Conservation (phyloP, 495 filamentous ascomycete species). For the Platismatia glauca region DNA sequence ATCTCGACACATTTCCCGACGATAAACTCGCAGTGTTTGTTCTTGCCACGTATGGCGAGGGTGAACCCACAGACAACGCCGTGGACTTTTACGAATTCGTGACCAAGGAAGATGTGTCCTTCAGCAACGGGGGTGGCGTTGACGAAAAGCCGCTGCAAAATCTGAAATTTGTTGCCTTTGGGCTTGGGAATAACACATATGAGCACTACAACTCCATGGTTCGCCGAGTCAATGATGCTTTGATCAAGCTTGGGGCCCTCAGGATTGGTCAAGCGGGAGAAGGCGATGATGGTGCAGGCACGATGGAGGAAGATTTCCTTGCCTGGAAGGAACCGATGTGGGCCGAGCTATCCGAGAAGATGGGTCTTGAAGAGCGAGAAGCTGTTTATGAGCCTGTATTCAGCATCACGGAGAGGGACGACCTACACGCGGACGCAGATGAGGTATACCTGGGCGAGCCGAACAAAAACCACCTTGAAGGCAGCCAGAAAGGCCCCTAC, state of each 20-base stretch:
- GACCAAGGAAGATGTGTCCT: constrained; percentile 66
- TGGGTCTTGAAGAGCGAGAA: constrained; percentile 91
- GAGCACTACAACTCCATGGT: constrained; percentile 99
- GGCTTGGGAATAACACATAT: constrained; percentile 96
- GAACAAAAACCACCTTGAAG: constrained; percentile 91
- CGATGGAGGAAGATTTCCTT: constrained; percentile 99
- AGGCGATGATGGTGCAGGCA: constrained; percentile 95
- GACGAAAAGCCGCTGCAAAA: constrained; percentile 70
- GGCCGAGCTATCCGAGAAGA: constrained; percentile 65
- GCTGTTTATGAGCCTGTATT: constrained; percentile 94
- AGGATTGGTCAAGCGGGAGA: constrained; percentile 85
- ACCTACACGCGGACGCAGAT: constrained; percentile 65
- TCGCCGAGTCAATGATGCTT: constrained; percentile 70
- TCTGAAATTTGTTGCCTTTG: constrained; percentile 90
- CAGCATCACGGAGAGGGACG: constrained; percentile 66
- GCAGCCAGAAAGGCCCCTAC: constrained; percentile 76
- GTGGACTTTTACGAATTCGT: constrained; percentile 99
- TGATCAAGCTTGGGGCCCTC: constrained; percentile 70
- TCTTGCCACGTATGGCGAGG: constrained; percentile 94
- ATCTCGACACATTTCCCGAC: constrained; percentile 76
- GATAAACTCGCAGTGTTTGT: constrained; percentile 95
- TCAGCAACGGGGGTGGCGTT: constrained; percentile 56
- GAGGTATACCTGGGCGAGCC: constrained; percentile 93
- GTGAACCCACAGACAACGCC: constrained; percentile 96
- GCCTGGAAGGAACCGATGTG: constrained; percentile 99